These are phyloP conservation scores for Sapria himalayana DNA, from an alignment of 345 rosid species.

Conservation along the genomic window DNA sequence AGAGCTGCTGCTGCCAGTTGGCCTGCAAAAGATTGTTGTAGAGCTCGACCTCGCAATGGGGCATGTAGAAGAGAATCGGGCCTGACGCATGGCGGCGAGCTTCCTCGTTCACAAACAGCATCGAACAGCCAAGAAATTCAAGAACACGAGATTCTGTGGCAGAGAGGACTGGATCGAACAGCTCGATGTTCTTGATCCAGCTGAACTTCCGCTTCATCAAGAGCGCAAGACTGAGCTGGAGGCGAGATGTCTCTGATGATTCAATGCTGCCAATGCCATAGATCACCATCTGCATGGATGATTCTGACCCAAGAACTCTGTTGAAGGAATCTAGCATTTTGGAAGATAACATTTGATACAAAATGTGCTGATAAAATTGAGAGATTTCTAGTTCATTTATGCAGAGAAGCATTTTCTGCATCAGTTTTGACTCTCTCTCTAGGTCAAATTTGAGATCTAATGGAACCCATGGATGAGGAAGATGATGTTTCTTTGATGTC, in stretches of 20 bases:
- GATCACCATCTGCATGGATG: constrained; percentile 35
- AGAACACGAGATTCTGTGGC: constrained; percentile 40
- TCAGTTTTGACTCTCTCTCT: constrained; percentile 27
- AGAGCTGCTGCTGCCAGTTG: constrained; percentile 32
- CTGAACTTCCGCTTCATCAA: constrained; percentile 48
- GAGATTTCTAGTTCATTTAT: constrained; percentile 35
- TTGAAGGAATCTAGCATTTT: constrained; percentile 19
- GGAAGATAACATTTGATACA: constrained; percentile 40
- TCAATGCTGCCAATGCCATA: constrained; percentile 86
- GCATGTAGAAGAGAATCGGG: constrained; percentile 75
- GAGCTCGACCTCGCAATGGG: constrained; percentile 68
- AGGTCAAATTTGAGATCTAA: constrained; percentile 26
- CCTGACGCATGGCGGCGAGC: constrained; percentile 39
- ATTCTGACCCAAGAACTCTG: constrained; percentile 35
- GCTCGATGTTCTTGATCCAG: constrained; percentile 56
- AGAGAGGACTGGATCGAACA: constrained; percentile 71
- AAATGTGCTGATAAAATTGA: constrained; percentile 25
- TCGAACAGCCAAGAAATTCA: constrained; percentile 47
- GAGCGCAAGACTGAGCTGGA: constrained; percentile 58
- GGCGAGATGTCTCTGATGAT: constrained; percentile 46
- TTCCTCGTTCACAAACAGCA: constrained; percentile 53
- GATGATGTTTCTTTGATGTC: constrained; percentile 14
- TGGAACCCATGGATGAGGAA: constrained; percentile 24
- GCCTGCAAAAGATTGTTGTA: constrained; percentile 50
- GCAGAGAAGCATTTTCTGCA: constrained; percentile 28